Base-by-base conservation (phyloP, 768 basidiomycete species). In the Auriscalpium orientale region DNA sequence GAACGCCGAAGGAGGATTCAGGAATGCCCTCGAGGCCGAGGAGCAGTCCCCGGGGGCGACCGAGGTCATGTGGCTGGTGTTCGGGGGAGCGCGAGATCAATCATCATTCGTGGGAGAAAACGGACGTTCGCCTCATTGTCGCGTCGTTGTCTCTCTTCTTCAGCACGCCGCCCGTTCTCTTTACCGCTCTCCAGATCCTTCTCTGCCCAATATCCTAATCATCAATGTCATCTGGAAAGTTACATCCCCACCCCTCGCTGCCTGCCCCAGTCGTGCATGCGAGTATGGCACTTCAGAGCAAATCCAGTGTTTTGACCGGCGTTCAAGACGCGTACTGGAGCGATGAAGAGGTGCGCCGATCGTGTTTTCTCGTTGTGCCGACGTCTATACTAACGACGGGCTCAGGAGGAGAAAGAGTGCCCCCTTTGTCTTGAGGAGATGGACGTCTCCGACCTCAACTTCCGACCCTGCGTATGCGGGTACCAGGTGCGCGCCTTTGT, bases 401-500 rank as follows among this genome's bases (percentile, higher is more conserved):
- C 60, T 51, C 18, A 98, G 95, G 95, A 98, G 70, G 94, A 98
- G 67, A 89, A 90, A 59, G 97, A 98, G 66, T 99, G 97, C 74
- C 92, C 97, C 46, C 82, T 99, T 57, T 99, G 97, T 74, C 84
- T 98, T 46, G 95, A 98, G 68, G 94, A 97, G 76, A 93, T 99
- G 88, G 97, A 98, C 74, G 84, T 98, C 63, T 93, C 93, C 50
- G 97, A 99, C 81, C 82, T 98, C 71, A 95, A 95, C 76, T 99
- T 99, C 77, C 95, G 94, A 76, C 97, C 97, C 28, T 99, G 97
- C 72, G 84, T 94, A 51, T 99, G 97, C 73, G 97, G 97, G 58
- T 97, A 98, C 74, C 97, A 98, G 82, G 97, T 89, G 61, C 54
- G 72, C 51, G 15, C 53, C 64, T 52, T 43, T 22, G 11, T 21